Conservation (phyloP, 2,329 filamentous ascomycete genomes). For the Xylariomycetidae sp. region DNA sequence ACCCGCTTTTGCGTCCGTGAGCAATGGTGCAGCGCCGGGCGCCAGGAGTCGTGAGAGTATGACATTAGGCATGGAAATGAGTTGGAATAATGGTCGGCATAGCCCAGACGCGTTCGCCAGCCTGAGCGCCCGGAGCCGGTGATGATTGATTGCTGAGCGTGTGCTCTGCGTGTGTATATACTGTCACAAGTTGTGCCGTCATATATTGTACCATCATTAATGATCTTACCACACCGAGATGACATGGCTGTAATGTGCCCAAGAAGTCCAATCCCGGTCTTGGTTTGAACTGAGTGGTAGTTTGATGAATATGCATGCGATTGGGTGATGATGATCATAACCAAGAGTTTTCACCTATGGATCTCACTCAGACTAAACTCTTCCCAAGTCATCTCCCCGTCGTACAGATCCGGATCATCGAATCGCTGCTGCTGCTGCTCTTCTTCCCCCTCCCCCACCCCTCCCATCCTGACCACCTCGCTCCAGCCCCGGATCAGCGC, state of each 20-base stretch:
- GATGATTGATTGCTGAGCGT: constrained; percentile 18
- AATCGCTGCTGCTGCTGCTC: too few species aligned
- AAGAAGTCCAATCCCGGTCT: too few species aligned
- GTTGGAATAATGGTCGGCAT: constrained; percentile 65
- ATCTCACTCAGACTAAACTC: constrained; percentile 31
- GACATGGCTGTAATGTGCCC: too few species aligned
- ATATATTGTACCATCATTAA: constrained; percentile 19
- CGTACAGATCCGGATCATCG: constrained; percentile 27
- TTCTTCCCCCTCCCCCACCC: too few species aligned
- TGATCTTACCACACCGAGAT: too few species aligned
- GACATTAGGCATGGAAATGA: constrained; percentile 58
- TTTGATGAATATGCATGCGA: too few species aligned
- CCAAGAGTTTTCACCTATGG: constrained; percentile 15
- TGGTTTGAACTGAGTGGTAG: too few species aligned
- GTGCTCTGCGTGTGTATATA: constrained; percentile 16
- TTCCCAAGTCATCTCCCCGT: constrained; percentile 36
- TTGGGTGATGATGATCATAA: background rate
- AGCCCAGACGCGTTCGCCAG: constrained; percentile 78
- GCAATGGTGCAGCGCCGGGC: constrained; percentile 17
- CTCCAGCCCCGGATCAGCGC: constrained; percentile 44
- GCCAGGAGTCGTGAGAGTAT: constrained; percentile 69
- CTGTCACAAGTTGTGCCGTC: constrained; percentile 19
- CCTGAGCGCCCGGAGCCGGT: constrained; percentile 58
- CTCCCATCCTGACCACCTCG: constrained; percentile 32
- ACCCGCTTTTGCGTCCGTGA: constrained; percentile 19